Conservation (phyloP, 805 yeast species). For the Candida silvatica region DNA sequence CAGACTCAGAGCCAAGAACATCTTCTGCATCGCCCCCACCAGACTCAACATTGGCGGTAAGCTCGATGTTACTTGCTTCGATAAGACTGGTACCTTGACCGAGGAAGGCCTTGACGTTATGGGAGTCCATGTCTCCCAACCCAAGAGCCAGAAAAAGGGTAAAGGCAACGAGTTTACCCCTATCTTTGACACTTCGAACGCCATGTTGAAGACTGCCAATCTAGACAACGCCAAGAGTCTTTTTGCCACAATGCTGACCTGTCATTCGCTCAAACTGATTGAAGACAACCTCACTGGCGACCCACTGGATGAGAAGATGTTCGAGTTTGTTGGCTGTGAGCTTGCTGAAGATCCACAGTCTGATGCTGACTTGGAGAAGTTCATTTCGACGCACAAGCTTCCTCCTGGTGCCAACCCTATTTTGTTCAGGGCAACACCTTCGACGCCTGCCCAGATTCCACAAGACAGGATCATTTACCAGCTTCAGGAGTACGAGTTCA, state of each 20-base stretch:
- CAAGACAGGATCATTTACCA: no score
- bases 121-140: slow-evolving; percentile 34
- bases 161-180: slow-evolving; percentile 16
- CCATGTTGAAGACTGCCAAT: slow-evolving; percentile 6
- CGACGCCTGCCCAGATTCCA: slow-evolving; percentile 17
- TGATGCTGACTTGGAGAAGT: slow-evolving; percentile 16
- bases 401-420: slow-evolving; percentile 37
- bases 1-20: slow-evolving; percentile 56
- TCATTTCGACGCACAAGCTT: slow-evolving; percentile 20
- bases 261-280: slow-evolving; percentile 79
- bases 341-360: slow-evolving; percentile 57
- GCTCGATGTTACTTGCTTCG: slow-evolving; percentile 83
- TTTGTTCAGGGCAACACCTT: slow-evolving; percentile 35
- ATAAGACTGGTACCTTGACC: slow-evolving; percentile 95
- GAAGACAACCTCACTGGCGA: slow-evolving; percentile 85
- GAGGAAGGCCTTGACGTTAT: slow-evolving; percentile 93
- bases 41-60: slow-evolving; percentile 96
- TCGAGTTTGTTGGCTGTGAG: slow-evolving; percentile 76
- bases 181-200: slow-evolving; percentile 9
- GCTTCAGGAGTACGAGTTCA: slow-evolving; percentile 64
- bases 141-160: slow-evolving; percentile 20
- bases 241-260: slow-evolving; percentile 51
- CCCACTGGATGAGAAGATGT: slow-evolving; percentile 90
- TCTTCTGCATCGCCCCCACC: slow-evolving; percentile 91
- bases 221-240: slow-evolving; percentile 5